Evolutionary conservation across 805 yeast species (phyloP).

Genomic region (Pichia insulana): DNA sequence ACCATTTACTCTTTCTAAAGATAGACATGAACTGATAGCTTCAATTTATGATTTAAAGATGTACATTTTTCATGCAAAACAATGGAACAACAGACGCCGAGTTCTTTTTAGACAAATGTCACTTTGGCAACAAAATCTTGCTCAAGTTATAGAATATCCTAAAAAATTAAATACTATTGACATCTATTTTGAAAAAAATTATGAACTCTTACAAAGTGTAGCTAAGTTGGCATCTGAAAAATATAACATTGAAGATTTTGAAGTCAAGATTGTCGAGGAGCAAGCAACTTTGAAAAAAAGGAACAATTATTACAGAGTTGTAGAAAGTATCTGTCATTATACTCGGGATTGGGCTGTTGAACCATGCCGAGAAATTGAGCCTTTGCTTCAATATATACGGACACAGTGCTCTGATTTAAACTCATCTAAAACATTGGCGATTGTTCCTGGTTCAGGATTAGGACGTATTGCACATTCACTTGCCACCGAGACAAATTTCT

Average conservation of each 20-base stretch:
- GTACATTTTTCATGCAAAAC: conserved; percentile 32
- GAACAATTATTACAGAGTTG: conserved; percentile 36
- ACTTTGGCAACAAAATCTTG: conserved; percentile 48
- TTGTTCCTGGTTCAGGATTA: conserved; percentile 85
- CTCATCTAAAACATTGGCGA: conserved; percentile 35
- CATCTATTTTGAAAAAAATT: conserved; percentile 38
- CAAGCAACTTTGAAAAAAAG: conserved; percentile 10
- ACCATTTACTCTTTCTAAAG: conserved; percentile 7
- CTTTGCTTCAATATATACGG: conserved; percentile 45
- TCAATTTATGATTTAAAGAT: conserved; percentile 41
- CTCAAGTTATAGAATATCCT: conserved; percentile 44
- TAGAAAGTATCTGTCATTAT: conserved; percentile 67
- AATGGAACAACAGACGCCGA: conserved; percentile 38
- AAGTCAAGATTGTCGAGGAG: conserved; percentile 30
- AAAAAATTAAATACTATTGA: conserved; percentile 45
- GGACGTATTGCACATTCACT: conserved; percentile 71
- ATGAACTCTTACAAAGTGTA: conserved; percentile 36
- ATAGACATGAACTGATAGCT: conserved; percentile 24
- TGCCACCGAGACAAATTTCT: conserved; percentile 26
- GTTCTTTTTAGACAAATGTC: conserved; percentile 38
- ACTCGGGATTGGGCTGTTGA: conserved; percentile 65
- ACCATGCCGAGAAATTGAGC: conserved; percentile 42
- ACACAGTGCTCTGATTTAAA: conserved; percentile 29
- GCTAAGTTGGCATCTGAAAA: conserved; percentile 30
- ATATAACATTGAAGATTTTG: conserved; percentile 34